Evolutionary conservation across 1,284 basidiomycete species (phyloP).

Genomic region (Trichosporon sp.): DNA sequence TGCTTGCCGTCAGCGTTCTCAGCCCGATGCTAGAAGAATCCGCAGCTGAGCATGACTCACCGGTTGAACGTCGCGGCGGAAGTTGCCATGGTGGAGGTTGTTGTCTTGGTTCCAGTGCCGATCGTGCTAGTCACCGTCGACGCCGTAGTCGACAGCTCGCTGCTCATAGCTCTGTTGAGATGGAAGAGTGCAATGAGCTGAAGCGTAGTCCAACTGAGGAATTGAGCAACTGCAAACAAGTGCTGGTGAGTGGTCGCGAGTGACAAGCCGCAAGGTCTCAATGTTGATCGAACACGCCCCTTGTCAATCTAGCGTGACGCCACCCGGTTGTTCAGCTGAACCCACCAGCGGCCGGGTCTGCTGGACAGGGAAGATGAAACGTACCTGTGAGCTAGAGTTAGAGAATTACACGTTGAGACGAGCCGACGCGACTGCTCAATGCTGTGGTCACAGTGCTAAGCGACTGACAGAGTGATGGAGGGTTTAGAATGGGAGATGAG

Average conservation of each 20-base stretch:
- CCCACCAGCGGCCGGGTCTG: slow-evolving; percentile 7
- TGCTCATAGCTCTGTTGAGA: neutral
- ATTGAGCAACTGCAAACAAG: neutral
- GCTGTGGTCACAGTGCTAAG: neutral
- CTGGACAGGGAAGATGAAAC: slow-evolving; percentile 11
- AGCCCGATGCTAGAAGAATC: neutral
- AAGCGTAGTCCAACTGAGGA: neutral
- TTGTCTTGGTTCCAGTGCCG: neutral
- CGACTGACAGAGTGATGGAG: neutral
- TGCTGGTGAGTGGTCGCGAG: neutral
- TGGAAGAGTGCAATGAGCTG: neutral
- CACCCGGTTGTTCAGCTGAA: neutral
- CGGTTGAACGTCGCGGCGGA: neutral
- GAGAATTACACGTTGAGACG: neutral
- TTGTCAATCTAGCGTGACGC: slow-evolving; percentile 9
- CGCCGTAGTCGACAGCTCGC: neutral
- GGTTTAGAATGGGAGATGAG: too few relatives aligned
- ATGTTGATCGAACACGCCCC: slow-evolving; percentile 17
- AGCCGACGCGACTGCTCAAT: neutral
- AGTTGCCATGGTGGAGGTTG: neutral
- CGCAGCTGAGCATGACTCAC: neutral
- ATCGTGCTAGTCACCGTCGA: neutral
- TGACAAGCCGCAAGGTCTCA: slow-evolving; percentile 5
- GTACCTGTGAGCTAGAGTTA: slow-evolving; percentile 10
- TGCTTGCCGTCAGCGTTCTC: neutral